Percentiles rank a stretch among this genome's conserved stretches.
Evolutionary conservation across 2,329 filamentous ascomycete genomes (phyloP).

Genomic region (Cytospora mali): DNA sequence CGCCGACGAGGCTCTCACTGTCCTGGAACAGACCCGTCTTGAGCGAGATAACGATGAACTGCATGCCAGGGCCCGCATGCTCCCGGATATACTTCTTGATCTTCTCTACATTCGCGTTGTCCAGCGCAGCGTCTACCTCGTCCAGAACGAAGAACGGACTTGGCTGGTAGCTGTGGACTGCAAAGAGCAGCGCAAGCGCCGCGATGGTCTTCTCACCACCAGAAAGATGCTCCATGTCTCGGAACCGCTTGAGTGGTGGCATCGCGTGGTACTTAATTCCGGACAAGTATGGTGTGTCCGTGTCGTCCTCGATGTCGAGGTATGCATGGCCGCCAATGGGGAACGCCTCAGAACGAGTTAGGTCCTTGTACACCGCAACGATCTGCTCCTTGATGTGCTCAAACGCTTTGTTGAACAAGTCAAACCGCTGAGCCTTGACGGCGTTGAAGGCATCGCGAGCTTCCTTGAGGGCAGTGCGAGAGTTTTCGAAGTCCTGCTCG

Average conservation of each 20-base stretch:
- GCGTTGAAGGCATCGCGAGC: constrained; percentile 83
- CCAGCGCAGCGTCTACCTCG: constrained; percentile 96
- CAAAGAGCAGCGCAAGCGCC: constrained; percentile 91
- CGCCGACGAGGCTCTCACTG: constrained; percentile 91
- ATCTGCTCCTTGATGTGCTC: constrained; percentile 95
- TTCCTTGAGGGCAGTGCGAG: constrained; percentile 71
- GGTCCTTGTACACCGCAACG: constrained; percentile 88
- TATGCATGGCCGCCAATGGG: constrained; percentile 89
- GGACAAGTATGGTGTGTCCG: constrained; percentile 92
- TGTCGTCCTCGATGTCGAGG: constrained; percentile 89
- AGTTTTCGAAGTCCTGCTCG: constrained; percentile 87
- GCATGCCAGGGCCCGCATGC: constrained; percentile 94
- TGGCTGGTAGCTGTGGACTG: constrained; percentile 94
- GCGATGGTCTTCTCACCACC: constrained; percentile 99
- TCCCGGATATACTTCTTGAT: constrained; percentile 96
- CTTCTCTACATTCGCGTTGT: constrained; percentile 94
- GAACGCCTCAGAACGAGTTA: constrained; percentile 88
- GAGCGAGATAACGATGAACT: constrained; percentile 96
- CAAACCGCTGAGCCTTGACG: constrained; percentile 79
- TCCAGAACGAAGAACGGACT: constrained; percentile 97
- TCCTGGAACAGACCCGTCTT: constrained; percentile 96
- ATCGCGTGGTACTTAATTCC: constrained; percentile 99
- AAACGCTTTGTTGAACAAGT: constrained; percentile 95
- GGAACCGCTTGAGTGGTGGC: constrained; percentile 96
- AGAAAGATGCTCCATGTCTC: constrained; percentile 97